Evolutionary conservation across 2,329 filamentous ascomycete genomes (phyloP).

Genomic region (Tolypocladium ovalisporum): DNA sequence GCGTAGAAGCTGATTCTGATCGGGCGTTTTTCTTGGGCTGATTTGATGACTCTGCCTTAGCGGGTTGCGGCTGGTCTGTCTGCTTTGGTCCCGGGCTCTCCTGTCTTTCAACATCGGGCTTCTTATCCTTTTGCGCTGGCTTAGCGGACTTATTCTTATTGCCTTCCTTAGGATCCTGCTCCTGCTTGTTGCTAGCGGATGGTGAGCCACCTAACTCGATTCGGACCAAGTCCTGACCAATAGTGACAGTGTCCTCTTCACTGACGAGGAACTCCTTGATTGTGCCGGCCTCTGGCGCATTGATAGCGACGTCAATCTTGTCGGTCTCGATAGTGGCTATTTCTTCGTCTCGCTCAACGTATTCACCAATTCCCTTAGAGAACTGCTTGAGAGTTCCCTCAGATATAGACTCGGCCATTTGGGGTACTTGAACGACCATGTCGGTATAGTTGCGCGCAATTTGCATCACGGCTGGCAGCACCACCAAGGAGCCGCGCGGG

Average conservation of each 20-base stretch:
- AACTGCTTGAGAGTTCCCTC: slow-evolving; percentile 96
- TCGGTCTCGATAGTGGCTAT: slow-evolving; percentile 98
- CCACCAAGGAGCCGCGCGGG: slow-evolving; percentile 14
- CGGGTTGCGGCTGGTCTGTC: slow-evolving; percentile 13
- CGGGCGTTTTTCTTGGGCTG: slow-evolving; percentile 16
- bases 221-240: slow-evolving; percentile 83
- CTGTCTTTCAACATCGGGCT: slow-evolving; percentile 16
- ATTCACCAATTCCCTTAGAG: slow-evolving; percentile 84
- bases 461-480: slow-evolving; percentile 43
- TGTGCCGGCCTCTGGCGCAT: slow-evolving; percentile 79
- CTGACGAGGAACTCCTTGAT: slow-evolving; percentile 87
- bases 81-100: slow-evolving; percentile 24
- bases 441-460: slow-evolving; percentile 60
- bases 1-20: slow-evolving; percentile 8
- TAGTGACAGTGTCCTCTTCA: slow-evolving; percentile 90
- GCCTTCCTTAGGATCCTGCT: slow-evolving; percentile 12
- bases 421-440: slow-evolving; percentile 80
- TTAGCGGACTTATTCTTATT: slow-evolving; percentile 14
- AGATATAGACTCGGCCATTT: slow-evolving; percentile 98
- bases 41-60: slow-evolving; percentile 12
- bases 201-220: slow-evolving; percentile 64
- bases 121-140: slow-evolving; percentile 11
- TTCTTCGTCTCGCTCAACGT: slow-evolving; percentile 91
- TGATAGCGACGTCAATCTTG: slow-evolving; percentile 98
- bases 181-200: slow-evolving; percentile 26